Evolutionary conservation across 345 rosid genomes (phyloP).

Genomic region (Corchorus olitorius): DNA sequence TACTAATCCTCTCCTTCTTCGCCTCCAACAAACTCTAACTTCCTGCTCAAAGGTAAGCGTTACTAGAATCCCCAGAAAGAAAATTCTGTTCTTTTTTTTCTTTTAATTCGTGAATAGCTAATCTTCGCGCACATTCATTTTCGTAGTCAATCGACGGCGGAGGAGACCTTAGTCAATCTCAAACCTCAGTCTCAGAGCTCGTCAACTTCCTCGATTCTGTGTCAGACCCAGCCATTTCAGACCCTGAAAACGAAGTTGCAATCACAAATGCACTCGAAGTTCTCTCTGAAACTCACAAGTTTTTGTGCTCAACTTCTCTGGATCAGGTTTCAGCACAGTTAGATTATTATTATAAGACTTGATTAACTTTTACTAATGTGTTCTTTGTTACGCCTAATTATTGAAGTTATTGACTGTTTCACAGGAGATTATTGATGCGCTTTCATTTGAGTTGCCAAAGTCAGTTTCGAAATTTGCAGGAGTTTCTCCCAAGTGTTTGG

Average conservation of each 20-base stretch:
- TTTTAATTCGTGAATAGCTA: not conserved
- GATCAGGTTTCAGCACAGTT: constrained; percentile 49
- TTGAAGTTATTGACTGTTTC: constrained; percentile 15
- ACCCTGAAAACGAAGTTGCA: constrained; percentile 36
- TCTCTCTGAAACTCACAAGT: constrained; percentile 40
- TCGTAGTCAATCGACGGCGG: constrained; percentile 48
- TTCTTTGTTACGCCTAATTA: not conserved
- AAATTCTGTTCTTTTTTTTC: constrained; percentile 11
- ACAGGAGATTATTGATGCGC: constrained; percentile 63
- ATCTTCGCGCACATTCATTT: not conserved
- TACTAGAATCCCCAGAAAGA: not conserved
- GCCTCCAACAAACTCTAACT: constrained; percentile 46
- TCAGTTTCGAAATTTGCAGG: constrained; percentile 60
- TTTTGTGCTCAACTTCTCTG: constrained; percentile 46
- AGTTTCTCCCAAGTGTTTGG: constrained; percentile 51
- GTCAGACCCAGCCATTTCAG: constrained; percentile 32
- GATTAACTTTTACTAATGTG: not conserved
- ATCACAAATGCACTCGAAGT: constrained; percentile 41
- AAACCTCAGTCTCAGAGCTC: constrained; percentile 47
- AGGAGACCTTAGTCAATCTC: constrained; percentile 45
- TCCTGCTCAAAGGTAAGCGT: constrained; percentile 48
- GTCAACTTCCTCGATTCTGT: constrained; percentile 50
- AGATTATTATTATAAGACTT: not conserved
- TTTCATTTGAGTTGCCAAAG: constrained; percentile 78
- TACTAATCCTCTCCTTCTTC: constrained; percentile 29